phyloP scores from a whole-genome alignment of 768 basidiomycete species.

The Gymnopilus junonius region DNA sequence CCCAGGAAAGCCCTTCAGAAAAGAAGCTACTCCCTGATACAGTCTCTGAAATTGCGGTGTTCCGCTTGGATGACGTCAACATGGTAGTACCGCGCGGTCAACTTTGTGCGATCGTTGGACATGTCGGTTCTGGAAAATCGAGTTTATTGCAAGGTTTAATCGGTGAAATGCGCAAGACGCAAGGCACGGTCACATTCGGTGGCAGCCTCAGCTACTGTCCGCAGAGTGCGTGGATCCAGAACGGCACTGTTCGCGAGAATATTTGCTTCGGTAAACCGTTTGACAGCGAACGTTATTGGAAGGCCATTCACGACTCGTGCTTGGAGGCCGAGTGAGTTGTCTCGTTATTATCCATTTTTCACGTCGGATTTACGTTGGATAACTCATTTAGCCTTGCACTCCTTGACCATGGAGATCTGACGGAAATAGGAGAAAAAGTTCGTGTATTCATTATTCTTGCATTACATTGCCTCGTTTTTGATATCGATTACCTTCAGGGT shows the following conservation, averaged over 20 bases:
- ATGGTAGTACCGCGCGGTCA: slow-evolving; percentile 74
- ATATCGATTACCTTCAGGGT: slow-evolving; percentile 38
- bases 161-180: slow-evolving; percentile 79
- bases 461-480: neutral
- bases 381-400: slow-evolving; percentile 60
- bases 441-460: neutral
- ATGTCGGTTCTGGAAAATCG: slow-evolving; percentile 74
- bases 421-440: slow-evolving; percentile 53
- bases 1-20: slow-evolving; percentile 9
- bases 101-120: slow-evolving; percentile 83
- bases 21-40: slow-evolving; percentile 23
- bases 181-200: slow-evolving; percentile 70
- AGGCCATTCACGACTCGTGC: slow-evolving; percentile 75
- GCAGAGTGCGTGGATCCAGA: slow-evolving; percentile 94
- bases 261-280: slow-evolving; percentile 85
- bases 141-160: slow-evolving; percentile 76
- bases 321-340: slow-evolving; percentile 61
- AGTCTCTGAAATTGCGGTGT: slow-evolving; percentile 31
- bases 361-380: too few species aligned
- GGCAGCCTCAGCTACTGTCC: slow-evolving; percentile 81
- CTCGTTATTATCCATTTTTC: neutral
- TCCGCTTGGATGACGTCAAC: slow-evolving; percentile 66
- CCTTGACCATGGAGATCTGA: slow-evolving; percentile 75
- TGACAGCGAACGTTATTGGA: slow-evolving; percentile 84
- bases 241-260: slow-evolving; percentile 86